phyloP scores from a whole-genome alignment of 202 grass and related monocot species.

The Musa balbisiana region DNA sequence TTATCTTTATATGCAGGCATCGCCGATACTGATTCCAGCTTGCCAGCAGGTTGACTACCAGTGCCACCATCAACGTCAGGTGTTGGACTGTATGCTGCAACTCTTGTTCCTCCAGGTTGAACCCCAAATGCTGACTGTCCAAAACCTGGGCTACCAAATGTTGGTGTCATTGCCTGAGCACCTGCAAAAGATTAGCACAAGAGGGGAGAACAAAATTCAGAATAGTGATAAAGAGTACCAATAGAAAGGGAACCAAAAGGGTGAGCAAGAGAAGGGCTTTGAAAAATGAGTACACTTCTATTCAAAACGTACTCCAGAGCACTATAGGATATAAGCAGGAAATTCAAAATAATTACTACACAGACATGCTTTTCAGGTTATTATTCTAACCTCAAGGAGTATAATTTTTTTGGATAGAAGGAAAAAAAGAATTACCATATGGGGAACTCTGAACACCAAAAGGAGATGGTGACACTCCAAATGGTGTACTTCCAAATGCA shows the following conservation, averaged over 20 bases:
- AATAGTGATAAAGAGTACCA: background rate
- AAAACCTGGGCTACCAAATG: slow-evolving; percentile 35
- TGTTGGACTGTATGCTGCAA: slow-evolving; percentile 51
- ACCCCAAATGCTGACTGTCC: slow-evolving; percentile 40
- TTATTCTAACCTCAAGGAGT: slow-evolving; percentile 35
- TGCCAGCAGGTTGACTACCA: slow-evolving; percentile 41
- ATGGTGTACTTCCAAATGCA: slow-evolving; percentile 47
- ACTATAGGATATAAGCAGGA: no score
- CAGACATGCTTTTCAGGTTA: no score
- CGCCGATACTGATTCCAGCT: slow-evolving; percentile 57
- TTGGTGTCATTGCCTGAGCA: slow-evolving; percentile 32
- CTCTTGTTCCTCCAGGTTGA: slow-evolving; percentile 62
- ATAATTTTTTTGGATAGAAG: slow-evolving; percentile 28
- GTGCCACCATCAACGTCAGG: slow-evolving; percentile 43
- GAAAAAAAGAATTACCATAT: slow-evolving; percentile 55
- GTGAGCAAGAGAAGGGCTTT: background rate
- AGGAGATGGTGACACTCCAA: slow-evolving; percentile 54
- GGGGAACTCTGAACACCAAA: slow-evolving; percentile 52
- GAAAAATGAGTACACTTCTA: no score
- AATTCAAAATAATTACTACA: no score
- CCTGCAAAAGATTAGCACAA: slow-evolving; percentile 35
- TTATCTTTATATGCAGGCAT: slow-evolving; percentile 64
- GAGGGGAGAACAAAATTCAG: background rate
- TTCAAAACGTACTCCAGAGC: no score
- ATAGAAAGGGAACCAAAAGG: background rate